Conservation (phyloP, 2,329 filamentous ascomycete genomes). For the Aphanoascus verrucosus region DNA sequence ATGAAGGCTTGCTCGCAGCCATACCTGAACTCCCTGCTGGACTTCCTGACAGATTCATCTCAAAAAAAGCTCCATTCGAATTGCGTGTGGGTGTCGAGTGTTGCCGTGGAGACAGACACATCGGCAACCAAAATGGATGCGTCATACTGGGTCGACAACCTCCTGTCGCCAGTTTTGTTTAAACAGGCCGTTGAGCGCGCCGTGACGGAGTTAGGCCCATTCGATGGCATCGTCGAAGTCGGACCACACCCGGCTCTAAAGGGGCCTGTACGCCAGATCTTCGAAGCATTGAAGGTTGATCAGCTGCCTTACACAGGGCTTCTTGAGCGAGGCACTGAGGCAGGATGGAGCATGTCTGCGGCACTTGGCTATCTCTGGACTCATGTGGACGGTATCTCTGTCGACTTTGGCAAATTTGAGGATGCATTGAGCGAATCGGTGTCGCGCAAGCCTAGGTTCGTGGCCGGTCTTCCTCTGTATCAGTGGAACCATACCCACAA, state of each 20-base stretch:
- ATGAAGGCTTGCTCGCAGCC: no score
- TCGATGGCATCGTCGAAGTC: conserved; percentile 24
- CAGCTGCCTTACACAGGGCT: conserved; percentile 17
- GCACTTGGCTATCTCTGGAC: conserved; percentile 13
- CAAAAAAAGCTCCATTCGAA: no score
- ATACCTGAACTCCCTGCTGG: no score
- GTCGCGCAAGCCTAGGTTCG: no score
- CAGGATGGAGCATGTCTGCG: no score
- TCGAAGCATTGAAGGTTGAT: conserved; percentile 18
- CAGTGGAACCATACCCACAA: conserved; percentile 14
- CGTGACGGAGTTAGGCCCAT: no score
- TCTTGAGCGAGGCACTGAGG: no score
- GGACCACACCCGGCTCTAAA: conserved; percentile 30
- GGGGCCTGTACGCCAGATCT: conserved; percentile 24
- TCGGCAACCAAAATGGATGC: no score
- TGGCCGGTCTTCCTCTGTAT: conserved; percentile 17
- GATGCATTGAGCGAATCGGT: no score
- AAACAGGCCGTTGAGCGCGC: conserved; percentile 2
- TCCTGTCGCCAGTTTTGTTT: conserved; percentile 30
- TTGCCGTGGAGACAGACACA: no score
- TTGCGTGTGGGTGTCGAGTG: no score
- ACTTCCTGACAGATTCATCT: no score
- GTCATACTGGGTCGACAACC: conserved; percentile 34
- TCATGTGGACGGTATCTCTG: background rate
- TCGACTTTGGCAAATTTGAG: conserved; percentile 6